Evolutionary conservation across 108 stramenopile species (phyloP).

Genomic region (Ochromonas danica): DNA sequence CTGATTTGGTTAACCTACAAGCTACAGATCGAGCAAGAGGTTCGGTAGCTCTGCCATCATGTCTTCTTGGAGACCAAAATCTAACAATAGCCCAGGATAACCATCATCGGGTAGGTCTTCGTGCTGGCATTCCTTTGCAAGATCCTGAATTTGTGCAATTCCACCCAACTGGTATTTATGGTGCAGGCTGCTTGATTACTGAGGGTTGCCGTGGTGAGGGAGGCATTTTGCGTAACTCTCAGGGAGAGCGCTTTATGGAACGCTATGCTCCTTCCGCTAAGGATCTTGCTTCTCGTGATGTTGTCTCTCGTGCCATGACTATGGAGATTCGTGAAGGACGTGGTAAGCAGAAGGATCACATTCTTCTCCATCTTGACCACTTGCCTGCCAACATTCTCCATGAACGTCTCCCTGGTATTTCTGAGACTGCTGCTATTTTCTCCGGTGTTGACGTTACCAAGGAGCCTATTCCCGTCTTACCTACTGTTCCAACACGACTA

Average conservation of each 20-base stretch:
- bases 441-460: conserved; percentile 99
- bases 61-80: too few species aligned
- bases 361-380: conserved; percentile 94
- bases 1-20: too few species aligned
- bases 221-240: conserved; percentile 88
- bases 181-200: conserved; percentile 99
- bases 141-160: conserved; percentile 99
- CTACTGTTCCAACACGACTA: conserved; percentile 65
- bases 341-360: conserved; percentile 91
- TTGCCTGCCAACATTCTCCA: conserved; percentile 86
- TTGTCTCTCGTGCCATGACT: conserved; percentile 97
- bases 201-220: conserved; percentile 99
- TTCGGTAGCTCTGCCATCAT: too few species aligned
- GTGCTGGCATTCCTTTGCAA: conserved; percentile 72
- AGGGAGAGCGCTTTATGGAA: conserved; percentile 99
- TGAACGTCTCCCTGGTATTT: conserved; percentile 68
- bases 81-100: too few species aligned
- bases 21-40: too few species aligned
- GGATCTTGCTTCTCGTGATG: conserved; percentile 95
- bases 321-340: conserved; percentile 99
- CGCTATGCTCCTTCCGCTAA: conserved; percentile 98
- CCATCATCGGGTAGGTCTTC: conserved; percentile 85
- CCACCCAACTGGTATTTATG: conserved; percentile 99
- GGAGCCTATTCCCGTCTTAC: conserved; percentile 96
- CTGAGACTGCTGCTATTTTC: conserved; percentile 96